A percentile compares a stretch with the other conserved stretches of the same genome.
These are phyloP conservation scores for Sporisorium sorghi DNA, from an alignment of 1,284 basidiomycete species.

Conservation along the genomic window DNA sequence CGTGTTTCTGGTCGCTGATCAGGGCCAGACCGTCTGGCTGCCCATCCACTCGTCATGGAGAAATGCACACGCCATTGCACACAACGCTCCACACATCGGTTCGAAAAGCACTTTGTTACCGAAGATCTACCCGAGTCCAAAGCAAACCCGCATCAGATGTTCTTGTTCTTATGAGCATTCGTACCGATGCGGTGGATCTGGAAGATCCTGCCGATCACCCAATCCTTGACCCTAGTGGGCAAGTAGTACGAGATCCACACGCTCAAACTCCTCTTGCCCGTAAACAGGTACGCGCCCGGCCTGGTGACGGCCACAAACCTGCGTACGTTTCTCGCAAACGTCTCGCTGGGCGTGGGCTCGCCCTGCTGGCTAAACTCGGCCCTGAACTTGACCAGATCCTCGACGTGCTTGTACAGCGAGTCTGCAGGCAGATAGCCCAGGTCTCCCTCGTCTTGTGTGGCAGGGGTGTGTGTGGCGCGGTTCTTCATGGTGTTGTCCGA, in stretches of 20 bases:
- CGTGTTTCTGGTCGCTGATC: constrained; percentile 55
- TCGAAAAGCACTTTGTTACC: background rate
- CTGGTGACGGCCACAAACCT: constrained; percentile 12
- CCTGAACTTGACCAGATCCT: constrained; percentile 53
- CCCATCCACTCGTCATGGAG: constrained; percentile 22
- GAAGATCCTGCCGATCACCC: constrained; percentile 45
- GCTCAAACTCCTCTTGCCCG: constrained; percentile 42
- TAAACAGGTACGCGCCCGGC: constrained; percentile 53
- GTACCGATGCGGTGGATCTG: constrained; percentile 37
- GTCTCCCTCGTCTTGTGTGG: constrained; percentile 5
- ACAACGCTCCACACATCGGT: constrained; percentile 1
- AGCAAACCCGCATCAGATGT: constrained; percentile 15
- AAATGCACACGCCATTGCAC: background rate
- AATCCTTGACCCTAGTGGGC: constrained; percentile 49
- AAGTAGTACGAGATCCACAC: constrained; percentile 56
- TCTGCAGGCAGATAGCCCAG: constrained; percentile 35
- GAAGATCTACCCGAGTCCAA: too few relatives aligned
- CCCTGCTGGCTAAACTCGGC: constrained; percentile 55
- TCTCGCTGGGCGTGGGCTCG: constrained; percentile 52
- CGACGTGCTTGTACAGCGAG: constrained; percentile 52
- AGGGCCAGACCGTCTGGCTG: constrained; percentile 58
- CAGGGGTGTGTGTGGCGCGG: constrained; percentile 4
- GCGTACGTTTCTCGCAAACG: constrained; percentile 49
- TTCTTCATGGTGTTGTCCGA: constrained; percentile 43
- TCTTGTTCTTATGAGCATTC: constrained; percentile 40